Evolutionary conservation across 495 filamentous ascomycete genomes (phyloP).

Genomic region (Hypoxylon rickii): DNA sequence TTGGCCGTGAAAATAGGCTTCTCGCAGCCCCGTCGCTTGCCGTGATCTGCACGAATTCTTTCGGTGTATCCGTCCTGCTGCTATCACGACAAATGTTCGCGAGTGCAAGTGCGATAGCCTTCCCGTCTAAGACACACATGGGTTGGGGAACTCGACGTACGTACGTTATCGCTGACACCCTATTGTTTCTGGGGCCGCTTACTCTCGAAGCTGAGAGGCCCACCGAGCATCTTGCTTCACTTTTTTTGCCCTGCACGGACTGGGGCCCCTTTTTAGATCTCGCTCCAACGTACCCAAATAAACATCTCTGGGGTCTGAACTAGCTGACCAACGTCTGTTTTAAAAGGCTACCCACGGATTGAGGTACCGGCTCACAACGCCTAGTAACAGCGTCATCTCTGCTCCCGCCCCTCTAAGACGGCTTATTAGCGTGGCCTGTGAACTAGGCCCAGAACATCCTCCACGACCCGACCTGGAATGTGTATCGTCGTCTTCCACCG

Average conservation of each 20-base stretch:
- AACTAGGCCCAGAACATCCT: constrained; percentile 19
- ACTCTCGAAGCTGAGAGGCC: constrained; percentile 28
- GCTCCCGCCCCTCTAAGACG: constrained; percentile 12
- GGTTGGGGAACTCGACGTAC: constrained; percentile 26
- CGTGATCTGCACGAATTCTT: constrained; percentile 27
- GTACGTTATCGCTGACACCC: constrained; percentile 12
- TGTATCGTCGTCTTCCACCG: constrained; percentile 13
- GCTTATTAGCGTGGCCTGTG: constrained; percentile 4
- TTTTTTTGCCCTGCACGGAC: constrained; percentile 17
- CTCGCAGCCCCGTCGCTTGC: constrained; percentile 33
- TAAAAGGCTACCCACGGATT: constrained; percentile 31
- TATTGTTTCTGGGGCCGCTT: constrained; percentile 27
- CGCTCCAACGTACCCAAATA: constrained; percentile 10
- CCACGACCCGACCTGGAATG: constrained; percentile 21
- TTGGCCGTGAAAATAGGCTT: constrained; percentile 32
- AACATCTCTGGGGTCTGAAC: background rate
- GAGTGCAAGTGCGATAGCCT: constrained; percentile 9
- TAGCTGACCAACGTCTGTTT: constrained; percentile 17
- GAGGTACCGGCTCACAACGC: constrained; percentile 17
- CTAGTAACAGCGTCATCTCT: constrained; percentile 15
- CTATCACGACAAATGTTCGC: constrained; percentile 16
- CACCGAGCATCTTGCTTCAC: constrained; percentile 10
- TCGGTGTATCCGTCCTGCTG: constrained; percentile 23
- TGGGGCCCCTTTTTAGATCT: constrained; percentile 8
- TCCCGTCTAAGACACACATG: constrained; percentile 29